Base-by-base conservation (phyloP, 768 basidiomycete species). In the Amanita inopinata region DNA sequence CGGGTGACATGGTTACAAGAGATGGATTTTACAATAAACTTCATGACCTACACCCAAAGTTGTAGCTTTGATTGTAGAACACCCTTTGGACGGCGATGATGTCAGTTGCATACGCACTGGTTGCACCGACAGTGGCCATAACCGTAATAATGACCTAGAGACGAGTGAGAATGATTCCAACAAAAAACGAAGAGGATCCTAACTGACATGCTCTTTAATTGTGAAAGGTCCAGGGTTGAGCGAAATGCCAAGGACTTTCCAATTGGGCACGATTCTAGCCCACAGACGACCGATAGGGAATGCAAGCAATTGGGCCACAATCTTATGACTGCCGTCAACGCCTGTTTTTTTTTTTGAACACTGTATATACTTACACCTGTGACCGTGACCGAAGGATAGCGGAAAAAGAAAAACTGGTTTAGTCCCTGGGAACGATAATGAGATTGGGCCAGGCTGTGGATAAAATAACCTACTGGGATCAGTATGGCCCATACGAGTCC, bases 401-500 rank as follows among this genome's bases (percentile, higher is more conserved):
- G 78, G 61, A 85, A 83, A 68, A 74, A 80, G 62, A 84, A 80
- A 62, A 84, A 82, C 47, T 83, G 83, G 53, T 87, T 83, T 38
- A 80, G 58, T 18, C 75, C 78, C 61, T 67, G 41, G 12, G 14
- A 31, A 47, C 24, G 40, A 4, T 8, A 33, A 25, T 43, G 20
- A 47, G 33, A 28, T 6, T 32, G 19, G 22, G 33, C 14, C 14
- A 27, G 11, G 3, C 36, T 19, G 2, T 25, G 14, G 4, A 15
- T 18, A 43, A 18, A 11, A 49, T 11, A 41, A 53, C 60, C n/a
- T 24, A 69, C 70, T 3, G 78, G 67, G 40, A 78, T 67, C 53
- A 86, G 49, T 25, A 85, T 71, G 3, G 83, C 72, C 71, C 75
- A 85, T 24, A 73, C 48, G 11, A 90, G 43, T 37, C 92, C 91